Base-by-base conservation (phyloP, 2,329 filamentous ascomycete species). In the Fusarium citri region DNA sequence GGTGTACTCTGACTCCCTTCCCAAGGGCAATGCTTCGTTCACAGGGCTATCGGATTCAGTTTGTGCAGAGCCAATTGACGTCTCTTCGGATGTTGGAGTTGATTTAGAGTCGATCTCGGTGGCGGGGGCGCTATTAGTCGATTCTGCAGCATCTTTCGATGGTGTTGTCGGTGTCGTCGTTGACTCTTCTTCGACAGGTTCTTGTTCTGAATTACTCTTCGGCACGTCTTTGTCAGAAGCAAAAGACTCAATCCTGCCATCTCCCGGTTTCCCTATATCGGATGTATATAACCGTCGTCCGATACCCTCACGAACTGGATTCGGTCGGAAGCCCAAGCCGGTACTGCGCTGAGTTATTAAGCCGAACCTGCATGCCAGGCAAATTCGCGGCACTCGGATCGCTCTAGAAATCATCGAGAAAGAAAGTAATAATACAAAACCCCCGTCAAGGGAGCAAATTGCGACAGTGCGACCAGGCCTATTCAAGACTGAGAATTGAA, bases 321-420 rank as follows among this genome's bases (percentile, higher is more conserved):
- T 46, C 26, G 62, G 51, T 28, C 62, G 68, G 28, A 69, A 59
- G 60, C 55, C 30, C 6, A 55, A 47, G 6, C 55, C 46, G 11
- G 65, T 51, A 37, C 61, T 71, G 68, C 72, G 73, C 48, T 70
- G 74, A 5, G 69, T 55, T 41, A 81, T 53, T 20, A 81, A 59
- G 58, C 77, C 73, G 23, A 73, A 69, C 45, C 77, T 77, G 65
- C 80, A 82, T 72, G 72, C 72, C 48, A 76, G 70, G 65, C 79
- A 80, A 34, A 80, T 72, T 40, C 75, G 78, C 75, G 78, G 75
- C 64, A 76, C 72, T 54, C 74, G 69, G 11, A 64, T 72, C 61
- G 76, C 76, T 68, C 77, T 78, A 22, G 79, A 77, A 68, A 82
- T 73, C 81, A 83, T 83, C 63, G 73, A 72, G 51, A 56, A 42